A percentile compares a stretch with the other conserved stretches of the same genome.
Conservation (phyloP, 768 basidiomycete species). For the Sistotremastrum suecicum region DNA sequence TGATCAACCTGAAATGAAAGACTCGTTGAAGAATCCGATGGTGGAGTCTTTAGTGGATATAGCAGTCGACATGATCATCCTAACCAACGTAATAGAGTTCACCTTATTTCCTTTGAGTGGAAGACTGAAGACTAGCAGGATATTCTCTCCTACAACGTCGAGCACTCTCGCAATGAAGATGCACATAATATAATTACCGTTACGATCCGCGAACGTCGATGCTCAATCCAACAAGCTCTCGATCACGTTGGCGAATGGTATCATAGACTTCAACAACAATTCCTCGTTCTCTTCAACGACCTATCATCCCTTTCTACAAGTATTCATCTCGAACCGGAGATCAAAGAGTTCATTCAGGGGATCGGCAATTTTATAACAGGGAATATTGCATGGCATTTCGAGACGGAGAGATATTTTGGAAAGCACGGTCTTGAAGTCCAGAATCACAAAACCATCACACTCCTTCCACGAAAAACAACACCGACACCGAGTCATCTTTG, state of each 20-base stretch:
- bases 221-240: constrained; percentile 45
- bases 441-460: constrained; percentile 33
- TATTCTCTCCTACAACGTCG: constrained; percentile 64
- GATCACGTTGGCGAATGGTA: constrained; percentile 53
- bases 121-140: constrained; percentile 27
- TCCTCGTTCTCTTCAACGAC: too few relatives aligned
- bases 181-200: constrained; percentile 65
- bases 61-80: constrained; percentile 9
- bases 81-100: constrained; percentile 10
- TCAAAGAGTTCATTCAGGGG: too few relatives aligned
- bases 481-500: too few relatives aligned
- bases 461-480: constrained; percentile 22
- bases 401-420: constrained; percentile 41
- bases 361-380: too few relatives aligned
- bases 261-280: too few relatives aligned
- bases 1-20: constrained; percentile 8
- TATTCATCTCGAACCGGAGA: too few relatives aligned
- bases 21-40: not conserved
- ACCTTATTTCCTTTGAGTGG: not conserved
- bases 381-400: constrained; percentile 41
- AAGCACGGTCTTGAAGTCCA: constrained; percentile 16
- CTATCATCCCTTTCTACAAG: too few relatives aligned
- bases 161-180: constrained; percentile 49
- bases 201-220: constrained; percentile 40
- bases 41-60: constrained; percentile 1